These are phyloP conservation scores for Beauveria australis DNA, from an alignment of 2,329 filamentous ascomycete species.

Conservation along the genomic window DNA sequence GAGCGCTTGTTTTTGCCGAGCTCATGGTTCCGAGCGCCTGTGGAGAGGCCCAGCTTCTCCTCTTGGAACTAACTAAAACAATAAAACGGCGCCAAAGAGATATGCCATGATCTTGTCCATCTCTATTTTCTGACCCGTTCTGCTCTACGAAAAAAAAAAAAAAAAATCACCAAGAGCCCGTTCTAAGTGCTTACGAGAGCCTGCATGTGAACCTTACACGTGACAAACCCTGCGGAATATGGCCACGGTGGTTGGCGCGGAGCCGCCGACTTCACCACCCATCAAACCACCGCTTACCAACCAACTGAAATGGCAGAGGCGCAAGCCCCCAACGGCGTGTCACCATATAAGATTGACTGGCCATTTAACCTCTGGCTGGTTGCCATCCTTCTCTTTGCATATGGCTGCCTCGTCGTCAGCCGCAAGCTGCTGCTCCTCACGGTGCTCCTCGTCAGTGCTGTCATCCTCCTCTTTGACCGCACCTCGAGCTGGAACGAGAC, in stretches of 20 bases:
- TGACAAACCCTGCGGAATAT: background rate
- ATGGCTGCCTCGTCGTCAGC: slow-evolving; percentile 2
- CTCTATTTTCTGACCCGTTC: background rate
- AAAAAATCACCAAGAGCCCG: background rate
- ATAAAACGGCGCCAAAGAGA: background rate
- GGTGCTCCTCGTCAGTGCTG: background rate
- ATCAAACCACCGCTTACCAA: background rate
- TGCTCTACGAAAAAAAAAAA: background rate
- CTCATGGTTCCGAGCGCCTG: background rate
- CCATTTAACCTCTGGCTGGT: slow-evolving; percentile 10
- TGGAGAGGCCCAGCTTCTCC: background rate
- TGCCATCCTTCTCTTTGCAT: slow-evolving; percentile 3
- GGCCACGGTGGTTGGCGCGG: background rate
- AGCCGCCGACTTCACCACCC: background rate
- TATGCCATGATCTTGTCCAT: background rate
- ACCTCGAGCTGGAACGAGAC: background rate
- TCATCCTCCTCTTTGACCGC: slow-evolving; percentile 4
- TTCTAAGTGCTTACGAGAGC: background rate
- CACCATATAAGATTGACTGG: slow-evolving; percentile 9
- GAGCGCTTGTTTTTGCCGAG: background rate
- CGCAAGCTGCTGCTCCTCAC: slow-evolving; percentile 6
- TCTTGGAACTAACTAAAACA: background rate
- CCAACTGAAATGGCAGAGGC: background rate
- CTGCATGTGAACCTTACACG: background rate
- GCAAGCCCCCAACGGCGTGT: background rate